Conservation (phyloP, 2,329 filamentous ascomycete species). For the Hypoxylon sp. region DNA sequence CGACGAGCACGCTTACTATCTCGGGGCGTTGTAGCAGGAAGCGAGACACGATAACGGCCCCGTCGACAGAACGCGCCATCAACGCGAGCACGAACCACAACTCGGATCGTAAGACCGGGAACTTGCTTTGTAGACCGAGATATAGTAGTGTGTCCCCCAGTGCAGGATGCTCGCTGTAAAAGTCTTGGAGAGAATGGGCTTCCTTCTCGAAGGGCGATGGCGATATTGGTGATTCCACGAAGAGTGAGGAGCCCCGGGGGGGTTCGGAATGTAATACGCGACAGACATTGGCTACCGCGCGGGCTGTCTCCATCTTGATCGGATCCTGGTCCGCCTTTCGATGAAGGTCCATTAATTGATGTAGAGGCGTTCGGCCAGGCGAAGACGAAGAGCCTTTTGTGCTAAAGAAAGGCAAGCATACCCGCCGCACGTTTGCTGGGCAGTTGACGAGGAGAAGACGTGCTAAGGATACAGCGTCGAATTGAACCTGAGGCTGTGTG, state of each 20-base stretch:
- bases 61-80: constrained; percentile 68
- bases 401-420: constrained; percentile 59
- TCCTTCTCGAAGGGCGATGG: constrained; percentile 10
- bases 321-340: constrained; percentile 66
- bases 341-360: constrained; percentile 60
- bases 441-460: constrained; percentile 70
- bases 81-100: constrained; percentile 75
- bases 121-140: constrained; percentile 71
- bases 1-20: constrained; percentile 62
- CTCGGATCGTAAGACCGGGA: constrained; percentile 72
- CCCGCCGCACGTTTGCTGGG: constrained; percentile 64
- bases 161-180: constrained; percentile 63
- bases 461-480: constrained; percentile 70
- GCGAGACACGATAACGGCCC: constrained; percentile 62
- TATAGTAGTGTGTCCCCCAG: constrained; percentile 64
- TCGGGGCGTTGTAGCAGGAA: constrained; percentile 60
- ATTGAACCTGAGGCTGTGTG: constrained; percentile 70
- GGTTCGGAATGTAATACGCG: constrained; percentile 66
- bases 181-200: constrained; percentile 50
- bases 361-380: constrained; percentile 53
- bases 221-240: constrained; percentile 43
- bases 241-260: constrained; percentile 22
- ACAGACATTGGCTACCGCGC: constrained; percentile 67
- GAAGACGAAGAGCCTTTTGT: background rate
- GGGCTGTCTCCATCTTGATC: constrained; percentile 72